Evolutionary conservation across 345 rosid species (phyloP), one percentile per base, ranked within the genome.

Genomic region (Citrus medica): DNA sequence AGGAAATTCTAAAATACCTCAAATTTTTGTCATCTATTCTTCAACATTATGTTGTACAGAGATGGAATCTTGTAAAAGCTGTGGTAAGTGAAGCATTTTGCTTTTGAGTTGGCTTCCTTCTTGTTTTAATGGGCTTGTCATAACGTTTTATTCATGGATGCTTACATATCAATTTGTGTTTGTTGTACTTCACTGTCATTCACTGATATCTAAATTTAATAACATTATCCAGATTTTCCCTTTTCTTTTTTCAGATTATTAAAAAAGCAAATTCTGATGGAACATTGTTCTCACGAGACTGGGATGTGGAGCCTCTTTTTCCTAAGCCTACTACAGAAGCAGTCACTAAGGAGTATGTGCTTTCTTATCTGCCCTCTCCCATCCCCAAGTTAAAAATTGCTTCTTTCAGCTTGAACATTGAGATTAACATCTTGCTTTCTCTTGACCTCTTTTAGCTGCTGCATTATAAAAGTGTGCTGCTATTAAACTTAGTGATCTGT

Each of bases 231-330:
- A 38, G 27, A 51, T 65, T 79, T 78, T 59, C 51, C 51, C 51
- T 46, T 55, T 30, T 63, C 35, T 40, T 30, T 42, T 61, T 84
- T 55, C 88, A 94, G 98, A 84, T 93, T 59, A 90, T 93, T 86
- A 89, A 85, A 13, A 88, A 83, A 64, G 97, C 98, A 75, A 90
- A 82, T 48, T 84, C 87, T 71, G 95, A 93, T 87, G 84, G 91
- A 33, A 90, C 97, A 60, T 88, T 94, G 56, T 33, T 83, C 78
- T 88, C 91, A 5, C 89, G 86, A 66, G 97, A 94, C 78, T 94
- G 98, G 98, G 97, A 94, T 84, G 82, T 66, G 37, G 94, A 93
- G 86, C 94, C 98, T 75, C 92, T 94, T 80, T 93, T 87, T 80
- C 82, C 90, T 55, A 81, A 93, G 73, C 87, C 89, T 35, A 83